Conservation (phyloP, 352 stramenopile genomes). For the Pythium phragmitis region DNA sequence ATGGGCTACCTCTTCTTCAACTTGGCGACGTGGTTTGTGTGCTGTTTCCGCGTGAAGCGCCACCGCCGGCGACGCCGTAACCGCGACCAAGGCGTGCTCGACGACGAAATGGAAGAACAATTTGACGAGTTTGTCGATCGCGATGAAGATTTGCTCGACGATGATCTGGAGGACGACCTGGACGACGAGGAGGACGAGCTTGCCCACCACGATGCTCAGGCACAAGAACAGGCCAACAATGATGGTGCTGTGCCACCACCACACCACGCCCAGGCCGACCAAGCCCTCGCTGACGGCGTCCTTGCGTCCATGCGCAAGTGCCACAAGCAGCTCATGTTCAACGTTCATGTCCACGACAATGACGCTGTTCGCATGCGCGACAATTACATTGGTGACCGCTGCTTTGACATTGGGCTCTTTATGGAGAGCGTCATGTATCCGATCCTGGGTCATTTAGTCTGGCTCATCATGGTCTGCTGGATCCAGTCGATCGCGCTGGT, state of each 20-base stretch:
- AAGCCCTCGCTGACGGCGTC: constrained; percentile 46
- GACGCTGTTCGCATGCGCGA: constrained; percentile 53
- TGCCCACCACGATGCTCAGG: constrained; percentile 17
- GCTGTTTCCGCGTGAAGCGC: constrained; percentile 57
- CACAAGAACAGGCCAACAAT: constrained; percentile 12
- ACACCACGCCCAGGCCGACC: constrained; percentile 36
- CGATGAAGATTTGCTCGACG: constrained; percentile 23
- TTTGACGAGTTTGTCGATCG: constrained; percentile 28
- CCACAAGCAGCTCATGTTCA: constrained; percentile 73
- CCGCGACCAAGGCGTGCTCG: constrained; percentile 21
- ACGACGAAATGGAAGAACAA: constrained; percentile 38
- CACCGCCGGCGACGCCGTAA: constrained; percentile 42
- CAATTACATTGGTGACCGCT: constrained; percentile 62
- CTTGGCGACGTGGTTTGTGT: constrained; percentile 68
- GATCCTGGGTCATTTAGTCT: constrained; percentile 42
- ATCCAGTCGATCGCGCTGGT: constrained; percentile 47
- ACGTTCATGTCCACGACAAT: constrained; percentile 69
- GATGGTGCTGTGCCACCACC: constrained; percentile 9
- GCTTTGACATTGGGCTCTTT: constrained; percentile 74
- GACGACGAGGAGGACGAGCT: constrained; percentile 17
- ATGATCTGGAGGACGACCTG: constrained; percentile 22
- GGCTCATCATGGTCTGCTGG: constrained; percentile 55
- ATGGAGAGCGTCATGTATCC: constrained; percentile 60
- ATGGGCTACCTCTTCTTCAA: constrained; percentile 80
- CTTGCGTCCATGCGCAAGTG: constrained; percentile 54